Conservation (phyloP, 2,329 filamentous ascomycete species). For the Chaetomium olivaceum region DNA sequence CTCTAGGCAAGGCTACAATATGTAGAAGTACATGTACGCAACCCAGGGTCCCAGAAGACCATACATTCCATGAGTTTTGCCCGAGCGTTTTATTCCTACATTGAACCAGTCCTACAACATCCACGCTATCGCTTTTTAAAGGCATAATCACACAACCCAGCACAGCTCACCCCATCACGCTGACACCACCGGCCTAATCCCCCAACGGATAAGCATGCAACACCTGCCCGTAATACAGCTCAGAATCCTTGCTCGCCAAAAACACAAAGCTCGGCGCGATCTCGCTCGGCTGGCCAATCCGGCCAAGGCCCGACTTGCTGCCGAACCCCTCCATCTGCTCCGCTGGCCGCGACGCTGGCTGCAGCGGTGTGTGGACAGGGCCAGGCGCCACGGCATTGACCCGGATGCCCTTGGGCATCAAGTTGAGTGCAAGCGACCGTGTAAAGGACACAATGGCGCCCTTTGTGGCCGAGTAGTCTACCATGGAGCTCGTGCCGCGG, state of each 20-base stretch:
- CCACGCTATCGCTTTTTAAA: too few relatives aligned
- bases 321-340: slow-evolving; percentile 50
- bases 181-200: slow-evolving; percentile 32
- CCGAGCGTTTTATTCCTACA: too few relatives aligned
- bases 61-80: too few relatives aligned
- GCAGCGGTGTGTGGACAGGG: slow-evolving; percentile 47
- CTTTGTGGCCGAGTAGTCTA: slow-evolving; percentile 60
- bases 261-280: slow-evolving; percentile 46
- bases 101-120: too few relatives aligned
- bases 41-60: too few relatives aligned
- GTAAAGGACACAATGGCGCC: slow-evolving; percentile 60
- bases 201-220: slow-evolving; percentile 45
- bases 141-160: too few relatives aligned
- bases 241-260: slow-evolving; percentile 43
- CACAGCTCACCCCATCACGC: too few relatives aligned
- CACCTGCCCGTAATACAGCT: slow-evolving; percentile 44
- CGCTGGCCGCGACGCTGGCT: slow-evolving; percentile 45
- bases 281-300: slow-evolving; percentile 48
- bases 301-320: slow-evolving; percentile 40
- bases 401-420: slow-evolving; percentile 57
- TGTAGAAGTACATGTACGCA: too few relatives aligned
- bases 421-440: slow-evolving; percentile 51
- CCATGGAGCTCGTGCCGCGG: slow-evolving; percentile 50
- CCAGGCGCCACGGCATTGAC: slow-evolving; percentile 51
- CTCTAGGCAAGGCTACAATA: too few relatives aligned